Percentiles rank a stretch among this genome's conserved stretches.
phyloP scores from a whole-genome alignment of 495 filamentous ascomycete species.

The Aspergillus kassunensis region DNA sequence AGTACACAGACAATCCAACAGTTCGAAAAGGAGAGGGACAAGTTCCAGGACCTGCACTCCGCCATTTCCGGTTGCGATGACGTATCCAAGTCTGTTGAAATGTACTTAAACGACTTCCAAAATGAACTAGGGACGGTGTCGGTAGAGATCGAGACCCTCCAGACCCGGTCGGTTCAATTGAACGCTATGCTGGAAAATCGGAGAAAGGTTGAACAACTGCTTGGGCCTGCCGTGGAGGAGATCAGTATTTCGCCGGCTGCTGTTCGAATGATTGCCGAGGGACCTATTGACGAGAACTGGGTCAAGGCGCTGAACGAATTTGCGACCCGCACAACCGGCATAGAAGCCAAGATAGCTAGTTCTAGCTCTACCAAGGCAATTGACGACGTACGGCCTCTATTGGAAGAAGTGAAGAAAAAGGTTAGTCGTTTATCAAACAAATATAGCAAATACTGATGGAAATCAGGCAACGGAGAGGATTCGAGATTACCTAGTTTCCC shows the following conservation, averaged over 20 bases:
- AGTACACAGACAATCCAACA: conserved; percentile 70
- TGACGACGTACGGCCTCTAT: conserved; percentile 77
- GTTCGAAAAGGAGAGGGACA: conserved; percentile 81
- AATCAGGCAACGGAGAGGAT: conserved; percentile 83
- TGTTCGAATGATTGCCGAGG: conserved; percentile 79
- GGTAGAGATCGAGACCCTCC: conserved; percentile 88
- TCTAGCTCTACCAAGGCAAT: conserved; percentile 65
- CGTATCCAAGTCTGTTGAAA: conserved; percentile 87
- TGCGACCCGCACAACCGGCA: conserved; percentile 67
- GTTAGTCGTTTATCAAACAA: conserved; percentile 31
- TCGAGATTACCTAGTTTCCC: conserved; percentile 85
- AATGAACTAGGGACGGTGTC: conserved; percentile 88
- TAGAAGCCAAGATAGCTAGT: conserved; percentile 61
- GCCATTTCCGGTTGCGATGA: conserved; percentile 90
- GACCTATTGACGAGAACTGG: conserved; percentile 87
- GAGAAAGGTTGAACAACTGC: conserved; percentile 78
- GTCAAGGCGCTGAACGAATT: conserved; percentile 79
- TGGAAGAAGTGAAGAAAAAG: conserved; percentile 79
- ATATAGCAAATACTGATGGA: not conserved
- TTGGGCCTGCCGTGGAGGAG: conserved; percentile 90
- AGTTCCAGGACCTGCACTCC: conserved; percentile 85
- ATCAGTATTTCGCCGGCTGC: conserved; percentile 79
- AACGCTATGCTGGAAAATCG: conserved; percentile 88
- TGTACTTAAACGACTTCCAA: conserved; percentile 86
- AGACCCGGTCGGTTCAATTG: conserved; percentile 76